phyloP scores from a whole-genome alignment of 169 alveolate species.

The Miamiensis avidus region DNA sequence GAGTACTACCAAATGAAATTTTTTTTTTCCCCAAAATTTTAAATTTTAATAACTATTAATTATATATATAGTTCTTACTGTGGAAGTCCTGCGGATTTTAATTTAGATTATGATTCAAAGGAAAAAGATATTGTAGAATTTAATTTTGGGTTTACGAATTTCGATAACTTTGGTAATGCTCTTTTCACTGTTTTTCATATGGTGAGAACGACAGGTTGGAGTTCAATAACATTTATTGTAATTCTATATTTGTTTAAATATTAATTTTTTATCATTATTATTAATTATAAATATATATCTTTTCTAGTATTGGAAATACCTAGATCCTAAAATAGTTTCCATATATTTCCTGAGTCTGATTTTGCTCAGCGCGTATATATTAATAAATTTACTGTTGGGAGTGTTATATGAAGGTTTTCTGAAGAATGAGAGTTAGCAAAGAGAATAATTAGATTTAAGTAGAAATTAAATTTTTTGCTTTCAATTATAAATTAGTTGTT shows the following conservation, averaged over 20 bases:
- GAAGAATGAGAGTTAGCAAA: conserved; percentile 12
- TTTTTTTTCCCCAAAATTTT: too few relatives aligned
- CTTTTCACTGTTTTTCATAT: conserved; percentile 33
- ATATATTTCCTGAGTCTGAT: conserved; percentile 16
- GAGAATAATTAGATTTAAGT: not conserved
- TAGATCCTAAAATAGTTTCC: conserved; percentile 25
- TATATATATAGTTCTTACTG: conserved; percentile 7
- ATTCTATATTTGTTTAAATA: not conserved
- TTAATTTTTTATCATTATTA: not conserved
- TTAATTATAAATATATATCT: not conserved
- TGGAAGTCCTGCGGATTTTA: conserved; percentile 30
- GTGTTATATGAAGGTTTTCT: conserved; percentile 36
- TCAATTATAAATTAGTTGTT: too few relatives aligned
- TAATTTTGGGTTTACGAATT: conserved; percentile 28
- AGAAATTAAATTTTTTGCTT: too few relatives aligned
- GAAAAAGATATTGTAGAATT: conserved; percentile 30
- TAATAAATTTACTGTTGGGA: conserved; percentile 33
- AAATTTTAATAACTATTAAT: not conserved
- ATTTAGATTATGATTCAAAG: conserved; percentile 3
- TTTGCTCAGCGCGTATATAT: conserved; percentile 22
- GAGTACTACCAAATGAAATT: not conserved
- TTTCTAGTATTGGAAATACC: conserved; percentile 33
- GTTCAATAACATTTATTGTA: conserved; percentile 33
- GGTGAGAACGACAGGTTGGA: conserved; percentile 33
- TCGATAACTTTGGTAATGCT: conserved; percentile 32